Conservation (phyloP, 2,329 filamentous ascomycete genomes). For the Chaetomium globosum region DNA sequence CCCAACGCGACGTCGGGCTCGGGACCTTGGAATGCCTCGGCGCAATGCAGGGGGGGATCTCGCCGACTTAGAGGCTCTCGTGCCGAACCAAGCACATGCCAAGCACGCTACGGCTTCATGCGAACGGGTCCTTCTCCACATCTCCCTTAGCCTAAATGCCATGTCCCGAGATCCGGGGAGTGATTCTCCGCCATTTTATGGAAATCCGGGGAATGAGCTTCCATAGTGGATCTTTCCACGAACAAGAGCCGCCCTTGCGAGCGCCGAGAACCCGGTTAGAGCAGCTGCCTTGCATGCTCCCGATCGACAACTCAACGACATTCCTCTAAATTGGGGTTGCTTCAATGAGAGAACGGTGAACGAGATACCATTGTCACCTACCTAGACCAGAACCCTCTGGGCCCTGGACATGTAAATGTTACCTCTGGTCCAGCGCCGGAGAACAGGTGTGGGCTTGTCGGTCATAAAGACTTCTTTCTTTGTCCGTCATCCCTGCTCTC, state of each 20-base stretch:
- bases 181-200: constrained; percentile 10
- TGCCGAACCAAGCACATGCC: neutral
- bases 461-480: neutral
- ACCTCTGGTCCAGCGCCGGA: no score
- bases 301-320: neutral
- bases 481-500: constrained; percentile 3
- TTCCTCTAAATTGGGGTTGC: neutral
- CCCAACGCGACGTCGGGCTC: no score
- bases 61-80: no score
- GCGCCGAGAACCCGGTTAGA: constrained; percentile 14
- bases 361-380: neutral
- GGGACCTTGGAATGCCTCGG: no score
- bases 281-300: neutral
- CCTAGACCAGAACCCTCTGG: no score
- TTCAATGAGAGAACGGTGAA: neutral
- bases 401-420: no score
- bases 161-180: constrained; percentile 21
- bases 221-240: constrained; percentile 9
- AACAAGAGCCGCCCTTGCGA: neutral
- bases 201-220: constrained; percentile 26
- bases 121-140: neutral
- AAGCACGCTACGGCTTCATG: neutral
- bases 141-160: neutral
- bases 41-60: no score
- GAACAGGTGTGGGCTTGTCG: neutral